Evolutionary conservation across 225 moss, liverwort and hornwort genomes (phyloP), one percentile per base, ranked within the genome.

Genomic region (Bryum argenteum): DNA sequence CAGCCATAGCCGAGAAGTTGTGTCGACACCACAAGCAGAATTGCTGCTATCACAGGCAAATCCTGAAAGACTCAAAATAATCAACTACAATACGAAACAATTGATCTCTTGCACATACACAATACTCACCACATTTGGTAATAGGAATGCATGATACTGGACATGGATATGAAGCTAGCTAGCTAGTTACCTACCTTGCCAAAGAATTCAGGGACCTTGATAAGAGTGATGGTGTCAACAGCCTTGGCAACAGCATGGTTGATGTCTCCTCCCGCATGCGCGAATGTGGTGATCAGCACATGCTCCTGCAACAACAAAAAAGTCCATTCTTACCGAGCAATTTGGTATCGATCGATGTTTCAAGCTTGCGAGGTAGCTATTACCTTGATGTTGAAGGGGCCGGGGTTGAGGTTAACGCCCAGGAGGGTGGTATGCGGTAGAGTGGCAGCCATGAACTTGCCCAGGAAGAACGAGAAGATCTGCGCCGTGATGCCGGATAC

Each of bases 301-400:
- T 93, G 93, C 70, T 93, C 93, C 93, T 93, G 85, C 83, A 86
- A 75, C 61, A 54, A 21, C 51, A 61, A 42, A 12, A 10, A 72
- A 5, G 33, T 33, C 33, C 33, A 6, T 33, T 33, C 33, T 33
- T 33, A 6, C 2, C 0, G 6, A 58, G 8, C 11, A 44, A 42
- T 8, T 42, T 44, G 44, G 44, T 44, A 33, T 6, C 4, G 2
- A 33, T 33, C 33, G 33, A 33, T 33, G 12, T 44, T 8, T 44
- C 11, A 44, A 14, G 44, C 44, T 44, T 10, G 45, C 12, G 14
- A 45, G 45, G 14, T 3, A 47, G 3, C 15, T 9, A 17, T 14
- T 14, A 48, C 90, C 90, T 93, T 93, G 76, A 90, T 71, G 70
- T 84, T 93, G 80, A 93, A 93, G 20, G 92, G 92, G n/a, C 92